These are phyloP conservation scores for Alliaria petiolata DNA, from an alignment of 345 rosid species.

Conservation along the genomic window DNA sequence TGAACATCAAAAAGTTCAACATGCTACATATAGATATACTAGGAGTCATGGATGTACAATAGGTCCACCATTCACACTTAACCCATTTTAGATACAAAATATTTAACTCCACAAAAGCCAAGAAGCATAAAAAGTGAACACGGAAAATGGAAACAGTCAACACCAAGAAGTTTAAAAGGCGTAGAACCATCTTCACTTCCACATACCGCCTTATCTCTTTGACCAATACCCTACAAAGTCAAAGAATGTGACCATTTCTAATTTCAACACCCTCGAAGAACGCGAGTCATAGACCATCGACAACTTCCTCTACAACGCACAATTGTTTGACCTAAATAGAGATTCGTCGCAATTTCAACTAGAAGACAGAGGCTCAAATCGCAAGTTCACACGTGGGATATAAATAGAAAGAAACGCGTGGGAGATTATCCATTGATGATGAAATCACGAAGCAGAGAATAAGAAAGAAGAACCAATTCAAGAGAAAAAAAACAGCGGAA, in stretches of 20 bases:
- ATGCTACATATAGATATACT: conserved; percentile 3
- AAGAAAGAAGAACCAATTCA: background rate
- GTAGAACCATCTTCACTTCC: conserved; percentile 21
- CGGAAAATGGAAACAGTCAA: conserved; percentile 33
- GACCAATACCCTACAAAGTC: conserved; percentile 33
- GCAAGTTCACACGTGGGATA: conserved; percentile 10
- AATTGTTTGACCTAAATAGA: conserved; percentile 9
- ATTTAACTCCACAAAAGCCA: conserved; percentile 17
- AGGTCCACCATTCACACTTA: conserved; percentile 31
- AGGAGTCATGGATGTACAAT: conserved; percentile 16
- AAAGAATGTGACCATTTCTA: conserved; percentile 21
- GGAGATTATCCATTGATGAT: conserved; percentile 6
- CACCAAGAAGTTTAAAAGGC: conserved; percentile 23
- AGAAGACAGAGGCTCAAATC: conserved; percentile 11
- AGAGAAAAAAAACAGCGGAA: background rate
- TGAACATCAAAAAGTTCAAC: conserved; percentile 2
- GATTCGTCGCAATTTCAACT: conserved; percentile 30
- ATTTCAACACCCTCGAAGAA: conserved; percentile 23
- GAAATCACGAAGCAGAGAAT: conserved; percentile 7
- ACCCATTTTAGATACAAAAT: conserved; percentile 5
- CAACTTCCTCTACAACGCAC: background rate
- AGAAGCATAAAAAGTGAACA: conserved; percentile 19
- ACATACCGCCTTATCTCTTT: conserved; percentile 30
- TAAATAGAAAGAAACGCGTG: conserved; percentile 4
- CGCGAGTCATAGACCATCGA: conserved; percentile 26